Conservation (phyloP, 768 basidiomycete species). For the Collybiopsis luxurians region DNA sequence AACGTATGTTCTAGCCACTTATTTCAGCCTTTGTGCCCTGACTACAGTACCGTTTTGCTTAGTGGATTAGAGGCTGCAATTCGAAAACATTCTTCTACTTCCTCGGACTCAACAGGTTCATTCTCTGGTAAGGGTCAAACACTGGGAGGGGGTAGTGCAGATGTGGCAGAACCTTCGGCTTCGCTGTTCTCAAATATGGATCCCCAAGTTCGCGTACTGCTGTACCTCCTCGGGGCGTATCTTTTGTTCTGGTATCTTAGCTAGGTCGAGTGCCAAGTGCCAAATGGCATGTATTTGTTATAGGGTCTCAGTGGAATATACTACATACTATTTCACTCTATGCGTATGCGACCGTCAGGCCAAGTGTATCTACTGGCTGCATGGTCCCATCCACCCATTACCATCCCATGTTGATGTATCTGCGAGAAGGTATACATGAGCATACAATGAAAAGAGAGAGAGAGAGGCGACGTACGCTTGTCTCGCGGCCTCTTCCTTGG, state of each 20-base stretch:
- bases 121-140: slow-evolving; percentile 78
- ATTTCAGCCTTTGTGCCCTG: neutral
- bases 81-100: slow-evolving; percentile 43
- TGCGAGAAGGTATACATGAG: slow-evolving; percentile 7
- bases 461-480: slow-evolving; percentile 39
- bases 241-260: slow-evolving; percentile 53
- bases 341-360: no score
- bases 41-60: slow-evolving; percentile 5
- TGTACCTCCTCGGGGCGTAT: slow-evolving; percentile 65
- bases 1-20: slow-evolving; percentile 38
- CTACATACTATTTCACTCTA: no score
- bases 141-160: slow-evolving; percentile 48
- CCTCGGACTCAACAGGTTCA: slow-evolving; percentile 33
- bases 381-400: neutral
- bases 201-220: slow-evolving; percentile 64
- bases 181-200: slow-evolving; percentile 48
- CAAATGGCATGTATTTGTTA: neutral
- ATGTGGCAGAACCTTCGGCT: slow-evolving; percentile 16
- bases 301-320: no score
- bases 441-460: neutral
- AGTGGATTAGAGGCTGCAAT: slow-evolving; percentile 65
- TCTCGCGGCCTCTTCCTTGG: slow-evolving; percentile 67
- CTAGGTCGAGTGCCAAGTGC: slow-evolving; percentile 12
- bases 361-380: neutral
- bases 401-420: neutral